Base-by-base conservation (phyloP, 208 protist genomes). In the Herpetomonas muscarum region DNA sequence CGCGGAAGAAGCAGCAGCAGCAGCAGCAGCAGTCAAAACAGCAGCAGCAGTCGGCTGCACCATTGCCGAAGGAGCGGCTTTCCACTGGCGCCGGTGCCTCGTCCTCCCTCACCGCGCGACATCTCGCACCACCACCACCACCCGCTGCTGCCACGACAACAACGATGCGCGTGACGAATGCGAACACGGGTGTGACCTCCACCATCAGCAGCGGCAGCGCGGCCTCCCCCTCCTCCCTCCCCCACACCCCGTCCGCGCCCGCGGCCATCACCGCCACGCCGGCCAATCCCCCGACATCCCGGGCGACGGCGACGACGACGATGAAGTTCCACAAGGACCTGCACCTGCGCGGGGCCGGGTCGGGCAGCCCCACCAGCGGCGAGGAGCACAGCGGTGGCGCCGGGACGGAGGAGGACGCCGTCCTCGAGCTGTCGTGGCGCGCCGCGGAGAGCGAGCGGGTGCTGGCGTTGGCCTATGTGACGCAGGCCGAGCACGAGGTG, bases 401-500 rank as follows among this genome's bases (percentile, higher is more conserved):
- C 42, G 59, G 0, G 37, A 48, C 24, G 47, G 60, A 47, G 28
- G 42, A 52, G 48, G 67, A 81, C 28, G 62, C 67, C 29, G 79
- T 80, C 13, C 41, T 94, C 49, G 75, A 89, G 50, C 64, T 76
- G 15, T 47, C 72, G 41, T 85, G 79, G 70, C 67, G 71, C 21
- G 66, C 83, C 13, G 79, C 84, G 19, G 84, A 94, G 76, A 86
- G 84, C 51, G 81, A 94, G 67, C 84, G 87, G 24, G 89, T 87
- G 76, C 63, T 94, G 54, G 85, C 87, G 26, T 72, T 94, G 44
- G 75, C 81, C 25, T 90, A 76, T 41, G 84, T 94, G 10, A 74
- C 66, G 1, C 75, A 88, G 59, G 87, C 87, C 10, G 84, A 94
- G 52, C 81, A 90, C 56, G 87, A 94, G 64, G 84, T 94, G 13